phyloP scores from a whole-genome alignment of 495 filamentous ascomycete species.

The Penicillium cosmopolitanum region DNA sequence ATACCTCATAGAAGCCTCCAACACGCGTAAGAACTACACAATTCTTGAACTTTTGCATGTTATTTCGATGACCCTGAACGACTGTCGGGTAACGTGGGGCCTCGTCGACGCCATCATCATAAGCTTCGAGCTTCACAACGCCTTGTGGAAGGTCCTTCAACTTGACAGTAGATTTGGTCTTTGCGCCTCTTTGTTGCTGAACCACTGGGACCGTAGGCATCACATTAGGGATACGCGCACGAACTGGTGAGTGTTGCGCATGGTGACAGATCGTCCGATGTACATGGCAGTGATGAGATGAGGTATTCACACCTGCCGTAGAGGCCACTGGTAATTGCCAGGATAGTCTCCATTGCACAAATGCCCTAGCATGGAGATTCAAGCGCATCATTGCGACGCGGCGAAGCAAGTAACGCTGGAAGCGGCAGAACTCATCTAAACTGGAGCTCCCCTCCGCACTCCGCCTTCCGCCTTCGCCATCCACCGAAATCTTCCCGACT shows the following conservation, averaged over 20 bases:
- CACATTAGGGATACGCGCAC: constrained; percentile 21
- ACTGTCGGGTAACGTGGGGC: constrained; percentile 79
- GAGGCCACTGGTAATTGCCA: not conserved
- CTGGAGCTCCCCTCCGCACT: constrained; percentile 13
- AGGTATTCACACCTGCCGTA: not conserved
- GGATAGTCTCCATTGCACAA: constrained; percentile 14
- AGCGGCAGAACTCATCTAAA: constrained; percentile 28
- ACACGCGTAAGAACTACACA: constrained; percentile 90
- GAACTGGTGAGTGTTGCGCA: constrained; percentile 32
- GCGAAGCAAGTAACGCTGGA: not conserved
- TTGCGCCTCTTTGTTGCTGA: constrained; percentile 42
- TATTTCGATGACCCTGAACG: constrained; percentile 83
- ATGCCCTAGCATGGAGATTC: constrained; percentile 26
- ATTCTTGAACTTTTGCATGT: constrained; percentile 87
- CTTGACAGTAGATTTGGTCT: constrained; percentile 58
- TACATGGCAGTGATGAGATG: constrained; percentile 23
- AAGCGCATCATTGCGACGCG: constrained; percentile 29
- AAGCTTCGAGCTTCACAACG: constrained; percentile 49
- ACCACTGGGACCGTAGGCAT: constrained; percentile 14
- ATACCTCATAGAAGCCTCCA: constrained; percentile 89
- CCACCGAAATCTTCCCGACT: constrained; percentile 48
- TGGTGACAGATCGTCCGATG: constrained; percentile 41
- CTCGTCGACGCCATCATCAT: constrained; percentile 49
- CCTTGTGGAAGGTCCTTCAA: constrained; percentile 71
- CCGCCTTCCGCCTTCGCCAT: constrained; percentile 42